Conservation (phyloP, 1,284 basidiomycete species). For the Moesziomyces sp. region DNA sequence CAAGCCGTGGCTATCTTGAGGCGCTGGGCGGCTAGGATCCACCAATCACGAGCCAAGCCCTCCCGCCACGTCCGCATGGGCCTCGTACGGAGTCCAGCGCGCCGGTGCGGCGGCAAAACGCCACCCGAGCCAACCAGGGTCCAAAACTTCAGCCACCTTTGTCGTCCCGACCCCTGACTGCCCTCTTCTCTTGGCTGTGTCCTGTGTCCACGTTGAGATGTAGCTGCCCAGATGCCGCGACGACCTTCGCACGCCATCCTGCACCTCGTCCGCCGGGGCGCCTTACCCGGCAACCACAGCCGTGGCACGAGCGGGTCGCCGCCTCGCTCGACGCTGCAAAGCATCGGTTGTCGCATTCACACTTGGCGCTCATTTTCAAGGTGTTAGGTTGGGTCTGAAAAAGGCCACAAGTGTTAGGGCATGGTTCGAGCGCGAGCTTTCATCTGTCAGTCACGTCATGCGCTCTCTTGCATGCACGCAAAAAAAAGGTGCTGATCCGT, state of each 20-base stretch:
- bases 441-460: conserved; percentile 3
- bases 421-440: background rate
- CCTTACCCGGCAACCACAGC: background rate
- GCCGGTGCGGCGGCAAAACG: conserved; percentile 3
- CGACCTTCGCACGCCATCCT: background rate
- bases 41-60: background rate
- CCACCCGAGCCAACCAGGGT: conserved; percentile 19
- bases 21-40: too few relatives aligned
- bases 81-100: background rate
- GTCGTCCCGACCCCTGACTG: conserved; percentile 5
- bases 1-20: too few relatives aligned
- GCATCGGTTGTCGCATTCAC: too few relatives aligned
- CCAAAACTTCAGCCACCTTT: background rate
- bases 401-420: background rate
- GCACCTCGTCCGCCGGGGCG: background rate
- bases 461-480: conserved; percentile 5
- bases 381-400: background rate
- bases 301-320: background rate
- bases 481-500: background rate
- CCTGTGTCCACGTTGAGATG: too few relatives aligned
- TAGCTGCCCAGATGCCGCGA: background rate
- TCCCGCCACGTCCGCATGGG: background rate
- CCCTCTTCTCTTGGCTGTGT: background rate
- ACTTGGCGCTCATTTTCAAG: background rate
- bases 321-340: too few relatives aligned